Percentiles rank a stretch among this genome's conserved stretches.
Conservation (phyloP, 2,329 filamentous ascomycete species). For the Byssochlamys sp. region DNA sequence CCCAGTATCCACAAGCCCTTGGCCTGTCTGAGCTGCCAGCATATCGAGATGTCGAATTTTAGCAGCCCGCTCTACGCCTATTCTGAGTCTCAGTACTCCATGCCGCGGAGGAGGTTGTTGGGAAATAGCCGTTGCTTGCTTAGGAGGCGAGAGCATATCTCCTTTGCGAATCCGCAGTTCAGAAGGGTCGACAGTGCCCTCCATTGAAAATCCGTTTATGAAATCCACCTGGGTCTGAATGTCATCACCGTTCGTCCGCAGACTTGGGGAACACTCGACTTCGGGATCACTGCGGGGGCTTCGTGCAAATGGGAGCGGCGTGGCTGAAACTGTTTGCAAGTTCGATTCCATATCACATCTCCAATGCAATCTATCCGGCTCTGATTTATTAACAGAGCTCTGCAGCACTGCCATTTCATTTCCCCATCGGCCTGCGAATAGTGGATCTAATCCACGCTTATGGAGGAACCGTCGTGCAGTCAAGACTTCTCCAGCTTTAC, state of each 20-base stretch:
- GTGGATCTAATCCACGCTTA: slow-evolving; percentile 17
- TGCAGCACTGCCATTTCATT: slow-evolving; percentile 15
- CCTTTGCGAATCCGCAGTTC: slow-evolving; percentile 5
- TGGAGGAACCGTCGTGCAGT: slow-evolving; percentile 22
- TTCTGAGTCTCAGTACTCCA: slow-evolving; percentile 12
- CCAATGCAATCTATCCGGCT: slow-evolving; percentile 12
- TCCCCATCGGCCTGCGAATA: slow-evolving; percentile 25
- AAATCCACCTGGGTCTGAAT: slow-evolving; percentile 2
- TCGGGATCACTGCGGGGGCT: not conserved
- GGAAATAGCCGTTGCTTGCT: not conserved
- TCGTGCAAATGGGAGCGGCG: not conserved
- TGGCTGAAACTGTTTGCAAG: not conserved
- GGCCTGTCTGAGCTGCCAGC: not conserved
- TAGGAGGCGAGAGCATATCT: not conserved
- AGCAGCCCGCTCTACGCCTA: slow-evolving; percentile 14
- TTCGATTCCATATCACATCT: slow-evolving; percentile 2
- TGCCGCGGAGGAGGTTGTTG: not conserved
- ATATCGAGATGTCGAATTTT: slow-evolving; percentile 7
- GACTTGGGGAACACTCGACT: not conserved
- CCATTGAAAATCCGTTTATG: slow-evolving; percentile 7
- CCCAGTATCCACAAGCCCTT: not conserved
- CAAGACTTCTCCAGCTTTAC: slow-evolving; percentile 20
- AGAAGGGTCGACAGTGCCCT: slow-evolving; percentile 4
- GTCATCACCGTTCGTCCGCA: not conserved
- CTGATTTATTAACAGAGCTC: slow-evolving; percentile 1